Evolutionary conservation across 2,329 filamentous ascomycete genomes (phyloP), one percentile per base, ranked within the genome.

Genomic region (Venturia effusa): DNA sequence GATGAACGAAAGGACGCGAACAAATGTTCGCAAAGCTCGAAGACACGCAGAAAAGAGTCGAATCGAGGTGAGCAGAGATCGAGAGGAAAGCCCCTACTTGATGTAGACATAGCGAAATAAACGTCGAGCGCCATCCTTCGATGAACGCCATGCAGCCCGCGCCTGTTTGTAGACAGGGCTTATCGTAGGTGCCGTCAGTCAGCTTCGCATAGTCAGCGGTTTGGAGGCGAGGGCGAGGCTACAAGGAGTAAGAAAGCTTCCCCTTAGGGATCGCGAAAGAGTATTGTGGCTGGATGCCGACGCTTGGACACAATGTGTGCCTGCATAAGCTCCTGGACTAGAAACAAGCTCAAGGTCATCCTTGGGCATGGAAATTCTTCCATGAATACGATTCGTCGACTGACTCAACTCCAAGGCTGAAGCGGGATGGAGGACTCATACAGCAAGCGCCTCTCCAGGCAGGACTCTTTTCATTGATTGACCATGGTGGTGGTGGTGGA

Each of bases 1-100:
- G 70, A 70, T 70, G 69, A 83, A 81, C 65, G 81, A 84, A 74
- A 75, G 81, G 79, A 84, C 81, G 80, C 80, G 82, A 80, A 81
- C 78, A 73, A 78, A 74, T 34, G 68, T 71, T 69, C 69, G 71
- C 74, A 69, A 72, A 70, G 70, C n/a, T 17, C 22, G 19, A 51
- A 32, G 17, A 19, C 27, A 57, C 61, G 27, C 59, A 60, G 19
- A 40, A 41, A 4, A 40, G 40, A 40, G 59, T 34, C 43, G 34
- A 17, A 32, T 17, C 17, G 34, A 60, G 59, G 24, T 27, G 15
- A 32, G n/a, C 19, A 60, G 37, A 60, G 37, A 30, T 22, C 59
- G 43, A 41, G 59, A 60, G 27, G 40, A 60, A 27, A 41, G 24
- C 15, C 30, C 34, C 7, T 40, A 24, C 17, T 10, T 22, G 11